A percentile compares a stretch with the other conserved stretches of the same genome.
These are phyloP conservation scores for Eucalyptus pauciflora DNA, from an alignment of 345 rosid genomes.

Conservation along the genomic window DNA sequence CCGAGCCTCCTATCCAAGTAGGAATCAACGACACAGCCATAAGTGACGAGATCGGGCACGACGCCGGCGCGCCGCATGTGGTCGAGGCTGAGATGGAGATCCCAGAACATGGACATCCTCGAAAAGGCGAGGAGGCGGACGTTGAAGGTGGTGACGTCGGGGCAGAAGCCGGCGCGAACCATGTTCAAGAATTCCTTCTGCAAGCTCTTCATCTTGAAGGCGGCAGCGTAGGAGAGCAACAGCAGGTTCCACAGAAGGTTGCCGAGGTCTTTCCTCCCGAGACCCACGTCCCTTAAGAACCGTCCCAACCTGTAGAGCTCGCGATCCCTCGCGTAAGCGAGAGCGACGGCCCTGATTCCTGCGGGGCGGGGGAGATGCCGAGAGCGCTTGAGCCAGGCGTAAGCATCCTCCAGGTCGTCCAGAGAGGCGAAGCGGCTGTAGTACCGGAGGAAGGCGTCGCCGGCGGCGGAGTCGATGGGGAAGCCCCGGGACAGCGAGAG, in stretches of 20 bases:
- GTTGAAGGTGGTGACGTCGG: constrained; percentile 75
- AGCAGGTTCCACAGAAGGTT: constrained; percentile 70
- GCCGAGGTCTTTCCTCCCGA: constrained; percentile 47
- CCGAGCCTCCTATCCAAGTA: constrained; percentile 66
- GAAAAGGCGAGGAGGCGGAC: constrained; percentile 69
- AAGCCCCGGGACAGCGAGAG: constrained; percentile 32
- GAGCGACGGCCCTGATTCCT: constrained; percentile 48
- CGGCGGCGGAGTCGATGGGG: constrained; percentile 28
- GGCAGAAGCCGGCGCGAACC: constrained; percentile 51
- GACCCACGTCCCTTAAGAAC: constrained; percentile 58
- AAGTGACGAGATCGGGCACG: constrained; percentile 72
- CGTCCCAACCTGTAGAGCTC: constrained; percentile 47
- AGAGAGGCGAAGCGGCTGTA: constrained; percentile 42
- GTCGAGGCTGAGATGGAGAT: constrained; percentile 76
- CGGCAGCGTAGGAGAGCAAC: constrained; percentile 66
- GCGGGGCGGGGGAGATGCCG: constrained; percentile 37
- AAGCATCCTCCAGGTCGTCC: constrained; percentile 55
- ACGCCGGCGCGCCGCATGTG: constrained; percentile 59
- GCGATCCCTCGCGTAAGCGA: constrained; percentile 27
- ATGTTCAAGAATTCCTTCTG: constrained; percentile 63
- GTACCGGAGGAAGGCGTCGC: constrained; percentile 36
- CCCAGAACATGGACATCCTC: constrained; percentile 75
- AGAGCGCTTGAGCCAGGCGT: constrained; percentile 38
- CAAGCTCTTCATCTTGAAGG: constrained; percentile 84
- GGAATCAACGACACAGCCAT: constrained; percentile 74